Percentiles rank a stretch among this genome's conserved stretches.
Conservation (phyloP, 306 rosid genomes). For the Vicia faba region DNA sequence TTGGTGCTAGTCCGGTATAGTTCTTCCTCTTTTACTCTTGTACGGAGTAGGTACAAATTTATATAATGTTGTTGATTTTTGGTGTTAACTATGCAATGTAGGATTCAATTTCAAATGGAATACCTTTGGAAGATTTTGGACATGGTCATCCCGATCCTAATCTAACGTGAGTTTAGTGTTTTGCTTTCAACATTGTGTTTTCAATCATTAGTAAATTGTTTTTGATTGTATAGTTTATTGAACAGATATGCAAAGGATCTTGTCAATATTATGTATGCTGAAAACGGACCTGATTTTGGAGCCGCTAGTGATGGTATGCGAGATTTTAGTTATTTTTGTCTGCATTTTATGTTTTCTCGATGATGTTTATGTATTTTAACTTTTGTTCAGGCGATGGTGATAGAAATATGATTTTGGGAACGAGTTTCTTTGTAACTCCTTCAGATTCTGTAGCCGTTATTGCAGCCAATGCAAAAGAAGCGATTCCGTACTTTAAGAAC, state of each 20-base stretch:
- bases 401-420: constrained; percentile 97
- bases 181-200: constrained; percentile 29
- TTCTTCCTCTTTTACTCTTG: constrained; percentile 24
- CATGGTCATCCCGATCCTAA: constrained; percentile 99
- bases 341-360: constrained; percentile 25
- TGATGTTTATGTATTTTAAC: constrained; percentile 12
- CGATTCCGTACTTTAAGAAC: constrained; percentile 78
- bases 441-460: constrained; percentile 96
- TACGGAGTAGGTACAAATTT: constrained; percentile 5
- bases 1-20: constrained; percentile 78
- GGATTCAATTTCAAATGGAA: constrained; percentile 91
- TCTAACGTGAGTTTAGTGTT: constrained; percentile 67
- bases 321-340: not conserved
- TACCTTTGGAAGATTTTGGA: constrained; percentile 95
- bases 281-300: constrained; percentile 93
- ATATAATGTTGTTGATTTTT: constrained; percentile 38
- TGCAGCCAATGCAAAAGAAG: constrained; percentile 91
- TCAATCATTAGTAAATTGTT: constrained; percentile 26
- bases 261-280: constrained; percentile 69
- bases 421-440: constrained; percentile 88
- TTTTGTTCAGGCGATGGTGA: constrained; percentile 85
- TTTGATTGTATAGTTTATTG: constrained; percentile 35
- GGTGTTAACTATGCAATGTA: constrained; percentile 48
- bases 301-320: constrained; percentile 97
- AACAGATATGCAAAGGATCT: constrained; percentile 94